phyloP scores from a whole-genome alignment of 2,329 filamentous ascomycete genomes.

The Colletotrichum sp. region DNA sequence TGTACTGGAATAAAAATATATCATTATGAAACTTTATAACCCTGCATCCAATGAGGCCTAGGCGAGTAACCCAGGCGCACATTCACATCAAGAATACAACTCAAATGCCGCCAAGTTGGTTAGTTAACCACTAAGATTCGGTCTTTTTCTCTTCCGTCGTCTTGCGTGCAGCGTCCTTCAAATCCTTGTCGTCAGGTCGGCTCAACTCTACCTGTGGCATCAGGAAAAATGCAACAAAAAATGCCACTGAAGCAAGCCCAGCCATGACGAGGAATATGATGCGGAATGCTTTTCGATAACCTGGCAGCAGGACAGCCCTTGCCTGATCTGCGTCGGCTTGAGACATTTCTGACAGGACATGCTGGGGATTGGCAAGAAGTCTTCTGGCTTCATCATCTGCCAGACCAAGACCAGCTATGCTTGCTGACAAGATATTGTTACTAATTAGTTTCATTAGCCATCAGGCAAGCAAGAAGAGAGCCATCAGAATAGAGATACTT shows the following conservation, averaged over 20 bases:
- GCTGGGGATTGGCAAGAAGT: slow-evolving; percentile 36
- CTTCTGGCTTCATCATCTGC: slow-evolving; percentile 24
- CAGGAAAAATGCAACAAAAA: slow-evolving; percentile 40
- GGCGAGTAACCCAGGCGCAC: background rate
- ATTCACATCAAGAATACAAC: background rate
- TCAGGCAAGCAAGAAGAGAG: background rate
- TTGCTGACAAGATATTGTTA: slow-evolving; percentile 39
- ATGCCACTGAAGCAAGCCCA: slow-evolving; percentile 36
- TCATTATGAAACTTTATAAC: background rate
- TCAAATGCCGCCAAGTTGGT: background rate
- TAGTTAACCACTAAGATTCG: background rate
- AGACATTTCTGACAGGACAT: slow-evolving; percentile 32
- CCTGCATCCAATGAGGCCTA: background rate
- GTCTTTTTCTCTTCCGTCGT: background rate
- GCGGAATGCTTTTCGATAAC: slow-evolving; percentile 39
- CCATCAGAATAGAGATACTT: background rate
- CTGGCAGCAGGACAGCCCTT: slow-evolving; percentile 35
- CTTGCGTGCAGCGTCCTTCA: slow-evolving; percentile 38
- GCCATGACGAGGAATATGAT: slow-evolving; percentile 43
- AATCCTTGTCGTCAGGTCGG: slow-evolving; percentile 38
- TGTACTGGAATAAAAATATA: background rate
- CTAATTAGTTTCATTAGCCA: slow-evolving; percentile 23
- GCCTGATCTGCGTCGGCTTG: slow-evolving; percentile 31
- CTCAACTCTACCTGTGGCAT: slow-evolving; percentile 44
- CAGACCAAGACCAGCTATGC: slow-evolving; percentile 31